phyloP scores from a whole-genome alignment of 345 rosid genomes.

The Pugionium dolabratum region DNA sequence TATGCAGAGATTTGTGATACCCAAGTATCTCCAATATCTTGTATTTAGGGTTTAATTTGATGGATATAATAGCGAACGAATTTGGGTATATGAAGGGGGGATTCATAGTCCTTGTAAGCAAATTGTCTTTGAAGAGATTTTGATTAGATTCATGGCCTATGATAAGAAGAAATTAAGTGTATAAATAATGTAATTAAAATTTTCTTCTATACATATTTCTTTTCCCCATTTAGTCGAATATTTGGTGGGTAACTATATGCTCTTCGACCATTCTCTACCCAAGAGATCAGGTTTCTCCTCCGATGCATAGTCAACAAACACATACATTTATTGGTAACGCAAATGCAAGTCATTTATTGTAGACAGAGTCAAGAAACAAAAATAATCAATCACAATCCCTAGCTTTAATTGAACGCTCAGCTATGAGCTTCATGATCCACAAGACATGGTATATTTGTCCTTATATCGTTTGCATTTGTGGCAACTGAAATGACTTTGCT shows the following conservation, averaged over 20 bases:
- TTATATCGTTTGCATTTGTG: constrained; percentile 84
- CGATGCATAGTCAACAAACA: constrained; percentile 14
- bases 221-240: no score
- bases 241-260: background rate
- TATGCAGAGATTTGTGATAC: constrained; percentile 61
- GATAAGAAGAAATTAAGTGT: constrained; percentile 38
- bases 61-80: constrained; percentile 66
- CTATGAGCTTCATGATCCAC: constrained; percentile 74
- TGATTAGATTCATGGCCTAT: constrained; percentile 44
- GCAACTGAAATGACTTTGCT: constrained; percentile 96
- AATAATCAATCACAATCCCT: constrained; percentile 71
- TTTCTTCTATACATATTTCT: background rate
- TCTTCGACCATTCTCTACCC: background rate
- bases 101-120: constrained; percentile 63
- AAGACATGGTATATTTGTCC: constrained; percentile 70
- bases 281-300: no score
- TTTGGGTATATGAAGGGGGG: constrained; percentile 59
- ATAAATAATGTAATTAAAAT: constrained; percentile 6
- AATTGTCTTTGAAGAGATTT: constrained; percentile 53
- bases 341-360: constrained; percentile 15
- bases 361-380: constrained; percentile 44
- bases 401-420: constrained; percentile 88
- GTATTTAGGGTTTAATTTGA: constrained; percentile 50
- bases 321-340: constrained; percentile 14
- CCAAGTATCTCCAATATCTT: constrained; percentile 48